Evolutionary conservation across 2,329 filamentous ascomycete species (phyloP).

Genomic region (Arthrobotrys iridis): DNA sequence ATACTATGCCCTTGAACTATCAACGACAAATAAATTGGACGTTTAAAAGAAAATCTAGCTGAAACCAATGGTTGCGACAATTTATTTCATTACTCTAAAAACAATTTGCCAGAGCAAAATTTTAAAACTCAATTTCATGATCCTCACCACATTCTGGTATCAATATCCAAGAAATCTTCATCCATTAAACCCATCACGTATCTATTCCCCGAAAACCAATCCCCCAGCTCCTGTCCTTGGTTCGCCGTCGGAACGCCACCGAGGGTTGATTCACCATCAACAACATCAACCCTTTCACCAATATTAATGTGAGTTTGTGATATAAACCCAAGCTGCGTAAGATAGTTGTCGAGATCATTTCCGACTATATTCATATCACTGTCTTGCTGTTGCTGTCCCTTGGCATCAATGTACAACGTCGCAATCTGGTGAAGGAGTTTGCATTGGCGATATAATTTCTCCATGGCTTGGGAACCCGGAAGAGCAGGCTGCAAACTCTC

Average conservation of each 20-base stretch:
- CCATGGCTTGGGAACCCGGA: slow-evolving; percentile 69
- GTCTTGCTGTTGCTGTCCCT: slow-evolving; percentile 65
- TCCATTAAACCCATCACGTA: slow-evolving; percentile 74
- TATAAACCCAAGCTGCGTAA: slow-evolving; percentile 72
- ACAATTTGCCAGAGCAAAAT: too few relatives aligned
- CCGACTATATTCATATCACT: slow-evolving; percentile 66
- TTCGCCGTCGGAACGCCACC: slow-evolving; percentile 38
- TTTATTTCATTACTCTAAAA: too few relatives aligned
- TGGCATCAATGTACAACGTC: slow-evolving; percentile 71
- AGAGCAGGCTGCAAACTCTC: slow-evolving; percentile 59
- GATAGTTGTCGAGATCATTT: slow-evolving; percentile 72
- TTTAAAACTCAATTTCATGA: too few relatives aligned
- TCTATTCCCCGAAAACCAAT: slow-evolving; percentile 74
- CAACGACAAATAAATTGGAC: too few relatives aligned
- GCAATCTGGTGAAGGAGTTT: slow-evolving; percentile 72
- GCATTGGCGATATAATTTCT: slow-evolving; percentile 72
- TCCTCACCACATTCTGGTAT: slow-evolving; percentile 6
- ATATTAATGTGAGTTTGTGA: slow-evolving; percentile 61
- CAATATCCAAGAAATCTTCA: slow-evolving; percentile 65
- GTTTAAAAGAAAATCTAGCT: background rate
- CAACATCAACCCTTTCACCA: slow-evolving; percentile 50
- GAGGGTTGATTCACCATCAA: slow-evolving; percentile 55
- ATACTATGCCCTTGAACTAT: too few relatives aligned
- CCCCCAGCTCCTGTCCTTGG: slow-evolving; percentile 67
- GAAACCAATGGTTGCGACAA: too few relatives aligned